phyloP scores from a whole-genome alignment of 306 rosid species.

The Cyclanthera cordifolia region DNA sequence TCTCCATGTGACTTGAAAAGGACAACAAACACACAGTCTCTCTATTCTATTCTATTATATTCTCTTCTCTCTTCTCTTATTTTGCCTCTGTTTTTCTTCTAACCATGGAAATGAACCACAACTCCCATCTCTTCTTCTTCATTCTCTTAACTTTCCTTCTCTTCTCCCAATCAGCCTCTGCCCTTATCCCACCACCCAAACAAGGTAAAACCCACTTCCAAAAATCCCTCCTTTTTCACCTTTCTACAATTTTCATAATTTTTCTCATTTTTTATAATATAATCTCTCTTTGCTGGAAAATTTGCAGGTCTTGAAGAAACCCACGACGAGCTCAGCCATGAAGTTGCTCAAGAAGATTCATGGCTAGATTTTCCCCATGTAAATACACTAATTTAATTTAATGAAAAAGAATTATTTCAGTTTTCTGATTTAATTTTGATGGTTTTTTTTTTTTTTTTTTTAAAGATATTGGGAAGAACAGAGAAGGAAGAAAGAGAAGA shows the following conservation, averaged over 20 bases:
- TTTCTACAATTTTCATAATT: background rate
- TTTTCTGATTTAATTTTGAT: background rate
- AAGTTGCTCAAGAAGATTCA: background rate
- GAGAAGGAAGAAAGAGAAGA: constrained; percentile 32
- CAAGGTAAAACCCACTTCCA: constrained; percentile 23
- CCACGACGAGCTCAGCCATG: background rate
- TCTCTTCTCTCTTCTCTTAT: background rate
- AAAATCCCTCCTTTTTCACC: background rate
- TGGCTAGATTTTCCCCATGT: constrained; percentile 1
- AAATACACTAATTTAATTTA: background rate
- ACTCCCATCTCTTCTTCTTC: constrained; percentile 9
- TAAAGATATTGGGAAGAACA: constrained; percentile 27
- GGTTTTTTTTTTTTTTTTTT: background rate
- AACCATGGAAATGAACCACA: constrained; percentile 24
- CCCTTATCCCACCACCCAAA: constrained; percentile 22
- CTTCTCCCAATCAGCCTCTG: constrained; percentile 23
- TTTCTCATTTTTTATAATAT: background rate
- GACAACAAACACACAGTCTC: background rate
- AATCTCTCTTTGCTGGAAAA: background rate
- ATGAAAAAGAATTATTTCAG: background rate
- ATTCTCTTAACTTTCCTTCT: constrained; percentile 26
- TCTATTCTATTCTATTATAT: background rate
- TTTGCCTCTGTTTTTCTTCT: background rate
- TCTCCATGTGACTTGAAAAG: constrained; percentile 16
- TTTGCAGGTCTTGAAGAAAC: constrained; percentile 6